Conservation (phyloP, 176 grass and related monocot species). For the Poa annua region DNA sequence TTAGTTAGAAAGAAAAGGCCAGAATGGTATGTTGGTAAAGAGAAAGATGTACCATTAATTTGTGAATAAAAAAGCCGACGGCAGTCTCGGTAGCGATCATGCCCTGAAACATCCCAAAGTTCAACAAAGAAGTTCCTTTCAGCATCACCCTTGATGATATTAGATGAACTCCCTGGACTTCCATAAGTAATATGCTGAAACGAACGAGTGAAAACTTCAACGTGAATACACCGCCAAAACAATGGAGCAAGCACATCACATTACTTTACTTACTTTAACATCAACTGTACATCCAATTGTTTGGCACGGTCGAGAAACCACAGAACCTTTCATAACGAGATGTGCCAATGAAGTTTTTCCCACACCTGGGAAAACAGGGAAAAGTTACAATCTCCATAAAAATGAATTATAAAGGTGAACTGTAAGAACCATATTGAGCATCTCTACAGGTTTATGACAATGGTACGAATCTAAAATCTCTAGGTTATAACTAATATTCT, state of each 20-base stretch:
- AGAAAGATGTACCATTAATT: constrained; percentile 72
- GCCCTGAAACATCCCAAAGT: constrained; percentile 95
- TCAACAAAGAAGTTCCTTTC: constrained; percentile 97
- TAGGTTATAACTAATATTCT: constrained; percentile 14
- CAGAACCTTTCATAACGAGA: constrained; percentile 74
- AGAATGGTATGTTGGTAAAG: constrained; percentile 10
- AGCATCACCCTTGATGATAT: constrained; percentile 66
- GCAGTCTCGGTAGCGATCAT: constrained; percentile 91
- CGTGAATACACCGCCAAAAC: constrained; percentile 28
- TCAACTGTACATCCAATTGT: constrained; percentile 90
- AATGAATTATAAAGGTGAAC: constrained; percentile 14
- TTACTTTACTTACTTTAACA: constrained; percentile 65
- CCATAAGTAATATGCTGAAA: constrained; percentile 93
- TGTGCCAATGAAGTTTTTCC: constrained; percentile 90
- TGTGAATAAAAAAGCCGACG: constrained; percentile 92
- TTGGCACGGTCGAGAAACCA: constrained; percentile 68
- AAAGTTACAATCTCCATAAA: constrained; percentile 2
- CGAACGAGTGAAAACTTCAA: constrained; percentile 38
- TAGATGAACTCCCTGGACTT: constrained; percentile 70
- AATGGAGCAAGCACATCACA: neutral
- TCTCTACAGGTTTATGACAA: constrained; percentile 1
- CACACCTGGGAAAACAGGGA: constrained; percentile 56
- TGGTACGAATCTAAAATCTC: neutral
- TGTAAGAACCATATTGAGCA: constrained; percentile 17
- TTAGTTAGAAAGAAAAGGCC: neutral